Conservation (phyloP, 106 monocot genomes). For the Iris macrosiphon region DNA sequence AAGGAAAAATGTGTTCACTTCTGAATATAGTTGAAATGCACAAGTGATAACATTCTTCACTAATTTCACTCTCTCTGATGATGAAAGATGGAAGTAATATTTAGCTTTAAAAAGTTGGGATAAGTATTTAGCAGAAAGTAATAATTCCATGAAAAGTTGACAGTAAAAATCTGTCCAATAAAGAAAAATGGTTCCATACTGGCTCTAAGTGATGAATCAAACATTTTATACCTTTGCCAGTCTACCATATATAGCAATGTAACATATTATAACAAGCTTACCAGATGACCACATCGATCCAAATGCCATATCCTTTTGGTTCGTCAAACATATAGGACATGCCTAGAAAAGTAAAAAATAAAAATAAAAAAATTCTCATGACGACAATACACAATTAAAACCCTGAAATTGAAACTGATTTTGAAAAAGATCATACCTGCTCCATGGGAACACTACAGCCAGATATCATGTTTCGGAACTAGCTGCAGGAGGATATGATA, state of each 20-base stretch:
- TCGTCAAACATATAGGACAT: slow-evolving; percentile 88
- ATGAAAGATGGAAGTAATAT: no score
- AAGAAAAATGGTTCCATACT: neutral
- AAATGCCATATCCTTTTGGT: slow-evolving; percentile 90
- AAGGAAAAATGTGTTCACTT: no score
- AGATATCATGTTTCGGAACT: slow-evolving; percentile 28
- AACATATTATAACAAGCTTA: no score
- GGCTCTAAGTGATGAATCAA: no score
- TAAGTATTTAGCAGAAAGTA: no score
- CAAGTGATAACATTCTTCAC: no score
- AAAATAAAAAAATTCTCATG: slow-evolving; percentile 2
- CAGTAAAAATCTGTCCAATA: no score
- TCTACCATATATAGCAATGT: no score
- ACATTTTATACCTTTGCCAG: no score
- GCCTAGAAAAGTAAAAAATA: slow-evolving; percentile 34
- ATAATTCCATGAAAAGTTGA: no score
- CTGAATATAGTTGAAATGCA: no score
- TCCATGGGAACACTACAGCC: slow-evolving; percentile 30
- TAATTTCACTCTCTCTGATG: no score
- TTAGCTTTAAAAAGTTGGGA: neutral
- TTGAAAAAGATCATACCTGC: slow-evolving; percentile 29
- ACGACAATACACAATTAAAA: neutral
- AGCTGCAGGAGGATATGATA: slow-evolving; percentile 5
- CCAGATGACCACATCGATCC: slow-evolving; percentile 85
- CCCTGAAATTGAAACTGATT: neutral